These are phyloP conservation scores for Penicillium sp. DNA, from an alignment of 2,329 filamentous ascomycete genomes.

Conservation along the genomic window DNA sequence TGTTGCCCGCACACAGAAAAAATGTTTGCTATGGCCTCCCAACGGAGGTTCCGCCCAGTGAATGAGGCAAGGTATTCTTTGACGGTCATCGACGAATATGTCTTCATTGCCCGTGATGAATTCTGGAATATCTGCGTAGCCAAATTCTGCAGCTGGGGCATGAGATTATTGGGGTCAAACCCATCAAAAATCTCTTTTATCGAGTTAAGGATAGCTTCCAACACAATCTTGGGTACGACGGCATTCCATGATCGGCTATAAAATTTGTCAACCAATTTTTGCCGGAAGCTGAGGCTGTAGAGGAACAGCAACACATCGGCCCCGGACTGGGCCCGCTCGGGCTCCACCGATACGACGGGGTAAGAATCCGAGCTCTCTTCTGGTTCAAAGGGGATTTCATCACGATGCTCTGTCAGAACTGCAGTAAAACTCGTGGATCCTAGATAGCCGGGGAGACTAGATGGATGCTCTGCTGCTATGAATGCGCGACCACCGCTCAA, in stretches of 20 bases:
- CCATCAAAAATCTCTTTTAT: conserved; percentile 26
- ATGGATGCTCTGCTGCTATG: conserved; percentile 23
- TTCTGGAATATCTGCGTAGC: conserved; percentile 33
- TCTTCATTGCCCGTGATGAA: conserved; percentile 27
- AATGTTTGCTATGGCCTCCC: conserved; percentile 45
- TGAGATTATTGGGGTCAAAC: conserved; percentile 25
- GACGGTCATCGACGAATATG: conserved; percentile 29
- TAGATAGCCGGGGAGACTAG: conserved; percentile 34
- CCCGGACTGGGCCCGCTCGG: conserved; percentile 32
- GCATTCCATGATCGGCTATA: conserved; percentile 25
- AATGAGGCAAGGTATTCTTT: conserved; percentile 34
- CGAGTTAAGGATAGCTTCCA: conserved; percentile 29
- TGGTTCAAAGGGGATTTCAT: conserved; percentile 34
- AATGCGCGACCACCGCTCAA: conserved; percentile 20
- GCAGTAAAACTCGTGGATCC: conserved; percentile 39
- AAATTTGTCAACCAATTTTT: conserved; percentile 27
- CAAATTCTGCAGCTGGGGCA: conserved; percentile 28
- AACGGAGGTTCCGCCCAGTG: conserved; percentile 36
- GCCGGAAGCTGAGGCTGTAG: conserved; percentile 27
- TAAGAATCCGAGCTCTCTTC: conserved; percentile 23
- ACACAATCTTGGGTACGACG: conserved; percentile 25
- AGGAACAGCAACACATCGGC: conserved; percentile 32
- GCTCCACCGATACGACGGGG: conserved; percentile 23
- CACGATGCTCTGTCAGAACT: conserved; percentile 34
- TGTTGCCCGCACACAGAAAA: conserved; percentile 42